Percentiles rank a stretch among this genome's conserved stretches.
Evolutionary conservation across 225 moss, liverwort and hornwort genomes (phyloP).

Genomic region (Straminergon stramineum): DNA sequence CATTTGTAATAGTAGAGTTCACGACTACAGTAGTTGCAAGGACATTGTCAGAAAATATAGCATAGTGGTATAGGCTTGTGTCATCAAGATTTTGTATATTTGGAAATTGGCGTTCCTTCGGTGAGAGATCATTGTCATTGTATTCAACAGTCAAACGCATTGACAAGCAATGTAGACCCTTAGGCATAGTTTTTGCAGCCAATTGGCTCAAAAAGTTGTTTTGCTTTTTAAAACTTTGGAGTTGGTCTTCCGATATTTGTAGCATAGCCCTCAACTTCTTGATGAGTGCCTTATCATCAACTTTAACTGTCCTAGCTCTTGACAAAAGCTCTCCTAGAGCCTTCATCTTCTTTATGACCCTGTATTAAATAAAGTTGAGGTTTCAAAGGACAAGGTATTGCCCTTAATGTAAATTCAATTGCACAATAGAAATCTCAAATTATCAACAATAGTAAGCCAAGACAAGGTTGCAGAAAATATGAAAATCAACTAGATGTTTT

Average conservation of each 20-base stretch:
- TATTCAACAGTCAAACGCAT: constrained; percentile 68
- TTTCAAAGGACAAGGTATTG: neutral
- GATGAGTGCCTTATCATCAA: constrained; percentile 13
- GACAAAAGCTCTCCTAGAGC: constrained; percentile 15
- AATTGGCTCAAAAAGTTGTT: constrained; percentile 58
- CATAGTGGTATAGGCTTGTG: constrained; percentile 62
- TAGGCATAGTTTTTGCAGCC: constrained; percentile 70
- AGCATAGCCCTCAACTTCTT: constrained; percentile 41
- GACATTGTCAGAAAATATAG: constrained; percentile 75
- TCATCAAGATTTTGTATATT: constrained; percentile 49
- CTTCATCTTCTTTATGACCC: constrained; percentile 24
- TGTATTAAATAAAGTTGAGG: neutral
- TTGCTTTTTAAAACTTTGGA: constrained; percentile 39
- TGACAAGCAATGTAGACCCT: constrained; percentile 66
- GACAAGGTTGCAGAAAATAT: neutral
- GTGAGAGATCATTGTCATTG: neutral
- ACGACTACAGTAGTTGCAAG: constrained; percentile 63
- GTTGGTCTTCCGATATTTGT: constrained; percentile 18
- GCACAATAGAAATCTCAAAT: neutral
- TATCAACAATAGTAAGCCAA: neutral
- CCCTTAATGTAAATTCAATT: neutral
- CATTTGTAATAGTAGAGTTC: constrained; percentile 63
- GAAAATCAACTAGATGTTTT: neutral
- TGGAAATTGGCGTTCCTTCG: constrained; percentile 1
- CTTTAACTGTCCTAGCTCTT: constrained; percentile 5